Base-by-base conservation (phyloP, 257 asterid species). In the Jacaranda copaia region DNA sequence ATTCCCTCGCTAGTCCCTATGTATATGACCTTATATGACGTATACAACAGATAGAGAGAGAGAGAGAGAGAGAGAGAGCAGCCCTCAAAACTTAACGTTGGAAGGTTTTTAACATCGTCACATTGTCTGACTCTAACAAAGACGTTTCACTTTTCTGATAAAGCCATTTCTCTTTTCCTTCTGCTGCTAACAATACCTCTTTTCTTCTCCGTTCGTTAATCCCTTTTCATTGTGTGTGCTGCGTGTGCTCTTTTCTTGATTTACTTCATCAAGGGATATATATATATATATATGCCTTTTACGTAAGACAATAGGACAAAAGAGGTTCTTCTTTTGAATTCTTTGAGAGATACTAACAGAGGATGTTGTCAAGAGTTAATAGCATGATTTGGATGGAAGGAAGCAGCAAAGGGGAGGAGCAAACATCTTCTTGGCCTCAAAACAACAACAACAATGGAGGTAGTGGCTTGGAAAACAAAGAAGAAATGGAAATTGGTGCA, bases 371-470 rank as follows among this genome's bases (percentile, higher is more conserved):
- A 2, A 83, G 93, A 74, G 87, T 82, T 48, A 89, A 89, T 13
- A 88, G 94, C 82, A 81, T 90, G 88, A 89, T 68, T 14, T 94
- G 98, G 97, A 87, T 87, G 85, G 96, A 91, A 72, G 94, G 32
- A 25, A 25, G 82, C n/a, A 61, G 39, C 20, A 85, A 83, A 75
- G 90, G 51, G 5, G 89, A 80, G 5, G 91, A 84, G 32, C 89
- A 87, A 72, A 48, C 84, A 1, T 63, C 84, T 68, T 77, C 92
- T 8, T 92, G 97, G 96, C 80, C 82, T 72, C 90, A 83, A 46
- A 86, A 60, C 51, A 70, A 61, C 72, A 72, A 68, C 77, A 72
- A 40, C 77, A 62, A 76, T 68, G 69, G 16, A 32, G 89, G 32
- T 68, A 64, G 72, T 10, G 84, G 45, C 0, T 0, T 75, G 48